A percentile compares a stretch with the other conserved stretches of the same genome.
phyloP scores from a whole-genome alignment of 2,329 filamentous ascomycete genomes.

The Erysiphe pulchra region DNA sequence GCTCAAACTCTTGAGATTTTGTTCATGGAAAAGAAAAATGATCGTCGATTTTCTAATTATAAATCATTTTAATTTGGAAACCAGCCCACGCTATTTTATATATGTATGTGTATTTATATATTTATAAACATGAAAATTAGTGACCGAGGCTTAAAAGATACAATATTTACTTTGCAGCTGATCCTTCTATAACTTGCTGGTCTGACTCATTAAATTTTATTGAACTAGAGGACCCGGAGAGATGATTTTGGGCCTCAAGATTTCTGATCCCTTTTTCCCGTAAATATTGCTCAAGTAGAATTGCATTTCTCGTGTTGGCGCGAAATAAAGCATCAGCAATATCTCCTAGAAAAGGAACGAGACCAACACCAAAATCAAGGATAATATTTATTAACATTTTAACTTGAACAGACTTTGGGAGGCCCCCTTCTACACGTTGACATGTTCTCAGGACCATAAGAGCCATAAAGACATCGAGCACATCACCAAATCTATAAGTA shows the following conservation, averaged over 20 bases:
- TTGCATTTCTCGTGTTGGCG: slow-evolving; percentile 52
- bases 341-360: slow-evolving; percentile 56
- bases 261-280: slow-evolving; percentile 39
- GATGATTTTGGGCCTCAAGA: slow-evolving; percentile 20
- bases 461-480: slow-evolving; percentile 45
- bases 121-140: neutral
- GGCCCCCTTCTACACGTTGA: slow-evolving; percentile 47
- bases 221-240: neutral
- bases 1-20: neutral
- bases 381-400: slow-evolving; percentile 63
- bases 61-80: neutral
- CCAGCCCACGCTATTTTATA: neutral
- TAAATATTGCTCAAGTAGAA: slow-evolving; percentile 36
- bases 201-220: neutral
- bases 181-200: neutral
- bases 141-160: neutral
- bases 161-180: neutral
- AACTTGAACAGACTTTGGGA: slow-evolving; percentile 31
- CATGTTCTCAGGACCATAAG: slow-evolving; percentile 51
- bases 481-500: slow-evolving; percentile 40
- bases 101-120: too few species aligned
- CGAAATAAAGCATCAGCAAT: slow-evolving; percentile 43
- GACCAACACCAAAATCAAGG: slow-evolving; percentile 46
- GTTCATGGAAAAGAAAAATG: neutral
- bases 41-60: neutral